Percentiles rank a stretch among this genome's conserved stretches.
Conservation (phyloP, 2,329 filamentous ascomycete species). For the Sarocladium brachiariae region DNA sequence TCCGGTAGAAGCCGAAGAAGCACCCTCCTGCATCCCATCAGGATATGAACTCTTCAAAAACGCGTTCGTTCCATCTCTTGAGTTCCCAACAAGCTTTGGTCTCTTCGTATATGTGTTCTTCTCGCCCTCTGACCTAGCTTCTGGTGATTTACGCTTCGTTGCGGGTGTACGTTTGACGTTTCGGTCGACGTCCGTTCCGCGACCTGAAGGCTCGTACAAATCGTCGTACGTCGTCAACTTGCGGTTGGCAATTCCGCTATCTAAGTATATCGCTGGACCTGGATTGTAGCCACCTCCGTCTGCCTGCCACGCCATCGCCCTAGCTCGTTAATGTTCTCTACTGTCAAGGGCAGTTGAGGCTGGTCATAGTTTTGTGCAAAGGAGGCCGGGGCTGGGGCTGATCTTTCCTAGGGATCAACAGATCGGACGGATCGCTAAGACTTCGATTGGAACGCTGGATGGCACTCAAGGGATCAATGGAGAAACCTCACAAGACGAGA, state of each 20-base stretch:
- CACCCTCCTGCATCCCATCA: not conserved
- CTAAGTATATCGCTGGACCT: not conserved
- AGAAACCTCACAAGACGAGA: too few relatives aligned
- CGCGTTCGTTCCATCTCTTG: not conserved
- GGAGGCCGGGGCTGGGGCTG: too few relatives aligned
- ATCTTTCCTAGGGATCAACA: too few relatives aligned
- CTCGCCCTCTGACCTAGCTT: not conserved
- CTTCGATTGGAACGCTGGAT: too few relatives aligned
- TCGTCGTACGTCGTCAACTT: not conserved
- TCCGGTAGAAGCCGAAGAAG: not conserved
- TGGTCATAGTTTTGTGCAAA: too few relatives aligned
- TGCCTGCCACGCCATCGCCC: not conserved
- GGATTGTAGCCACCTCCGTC: slow-evolving; percentile 2
- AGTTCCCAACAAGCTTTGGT: not conserved
- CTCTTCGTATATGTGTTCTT: not conserved
- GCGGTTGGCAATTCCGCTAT: not conserved
- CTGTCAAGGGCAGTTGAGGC: not conserved
- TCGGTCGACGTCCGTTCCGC: not conserved
- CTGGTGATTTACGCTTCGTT: slow-evolving; percentile 4
- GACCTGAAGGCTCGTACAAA: not conserved
- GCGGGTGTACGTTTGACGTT: not conserved
- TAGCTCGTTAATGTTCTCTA: not conserved
- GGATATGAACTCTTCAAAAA: not conserved
- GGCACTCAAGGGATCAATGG: too few relatives aligned
- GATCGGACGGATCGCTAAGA: too few relatives aligned